Base-by-base conservation (phyloP, 176 grass and related monocot genomes). In the Musa beccarii region DNA sequence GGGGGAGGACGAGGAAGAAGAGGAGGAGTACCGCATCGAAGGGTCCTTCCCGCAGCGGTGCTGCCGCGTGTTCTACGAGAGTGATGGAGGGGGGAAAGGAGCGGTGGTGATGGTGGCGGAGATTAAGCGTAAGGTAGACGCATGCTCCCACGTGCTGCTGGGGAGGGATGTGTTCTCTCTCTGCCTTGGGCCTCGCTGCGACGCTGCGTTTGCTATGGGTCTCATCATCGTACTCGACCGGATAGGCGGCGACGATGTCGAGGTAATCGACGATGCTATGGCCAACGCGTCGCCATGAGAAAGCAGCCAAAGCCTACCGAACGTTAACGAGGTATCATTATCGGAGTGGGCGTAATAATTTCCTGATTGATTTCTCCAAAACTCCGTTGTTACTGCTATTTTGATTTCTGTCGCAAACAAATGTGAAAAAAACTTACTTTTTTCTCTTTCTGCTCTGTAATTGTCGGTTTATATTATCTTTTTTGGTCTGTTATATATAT, bases 181-280 rank as follows among this genome's bases (percentile, higher is more conserved):
- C 9, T 87, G 89, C 78, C 77, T 99, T 52, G 59, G 68, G 1
- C 86, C 90, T 0, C 84, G 85, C 2, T 90, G 89, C 72, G 95
- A 99, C 54, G 86, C 90, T 1, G 95, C 90, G 15, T 94, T 99
- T 72, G 86, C 83, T 71, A 94, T 99, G 88, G 95, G 88, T 53
- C 64, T 94, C 69, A 88, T 99, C 51, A 84, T 99, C 71, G 90
- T 94, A 53, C 90, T 99, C 51, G 95, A 91, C 69, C 78, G 89
- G 70, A 85, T 99, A 79, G 84, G 78, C 65, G 82, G 80, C 61
- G 81, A 89, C 51, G 88, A 87, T 52, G 49, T 85, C 13, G 86
- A 87, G 49, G 86, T 84, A 24, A 54, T 69, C n/a, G 79, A 80
- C 29, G 66, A 73, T 19, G 29, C 16, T 0, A 4, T 53, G 66